Evolutionary conservation across 2,329 filamentous ascomycete species (phyloP), one percentile per base, ranked within the genome.

Genomic region (Cryphonectria japonica): DNA sequence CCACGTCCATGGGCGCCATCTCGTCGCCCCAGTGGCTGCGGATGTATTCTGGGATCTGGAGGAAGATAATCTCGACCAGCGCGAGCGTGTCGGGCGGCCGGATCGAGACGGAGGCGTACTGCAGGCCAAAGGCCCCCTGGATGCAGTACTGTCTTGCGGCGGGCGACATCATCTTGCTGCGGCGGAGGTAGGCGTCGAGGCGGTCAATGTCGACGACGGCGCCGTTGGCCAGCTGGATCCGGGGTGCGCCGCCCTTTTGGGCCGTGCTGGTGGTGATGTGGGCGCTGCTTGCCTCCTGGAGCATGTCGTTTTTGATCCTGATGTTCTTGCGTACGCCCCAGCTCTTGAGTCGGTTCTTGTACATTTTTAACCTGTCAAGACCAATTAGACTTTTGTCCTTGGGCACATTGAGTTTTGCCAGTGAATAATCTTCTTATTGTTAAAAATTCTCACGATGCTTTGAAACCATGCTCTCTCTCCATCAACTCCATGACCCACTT

Each of bases 11-110:
- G 54, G 54, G 54, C 2, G 29, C 6, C 13, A 59, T 32, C 29
- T 34, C 26, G 54, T 59, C 54, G 54, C 54, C 54, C 54, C 54
- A 59, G 54, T 59, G 54, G 26, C 54, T 34, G 54, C 54, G 54
- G 26, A 32, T 59, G 54, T 59, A 59, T 4, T 59, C 54, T 29
- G 54, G 54, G 52, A 57, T 29, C 52, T 57, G 52, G 1, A 57
- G 52, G 3, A 57, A n/a, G 52, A 57, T 57, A 26, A 57, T 57
- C 26, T 57, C 52, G 52, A 57, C 13, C 26, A 57, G 52, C 26
- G 26, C 52, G n/a, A 57, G 52, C 26, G 52, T 16, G 52, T 57
- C 52, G 26, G 52, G 52, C 52, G 52, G 52, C 4, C 26, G n/a
- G 52, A 57, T 57, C 19, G 52, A 57, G 1, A 26, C 52, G 1